Base-by-base conservation (phyloP, 257 asterid genomes). In the Nicotiana paniculata region DNA sequence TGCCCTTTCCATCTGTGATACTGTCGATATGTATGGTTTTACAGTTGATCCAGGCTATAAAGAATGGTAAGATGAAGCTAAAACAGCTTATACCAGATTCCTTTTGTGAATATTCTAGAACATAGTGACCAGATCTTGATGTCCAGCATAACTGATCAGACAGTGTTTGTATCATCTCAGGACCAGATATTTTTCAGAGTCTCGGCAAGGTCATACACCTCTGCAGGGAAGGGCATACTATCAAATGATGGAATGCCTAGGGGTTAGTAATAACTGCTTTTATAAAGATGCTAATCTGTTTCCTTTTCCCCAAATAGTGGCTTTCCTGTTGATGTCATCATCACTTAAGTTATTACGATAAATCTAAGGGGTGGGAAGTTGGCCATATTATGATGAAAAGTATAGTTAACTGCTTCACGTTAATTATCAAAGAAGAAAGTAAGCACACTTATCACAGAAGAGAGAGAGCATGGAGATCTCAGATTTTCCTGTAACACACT, bases 11-110 rank as follows among this genome's bases (percentile, higher is more conserved):
- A 84, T 93, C 17, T 96, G 98, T 82, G 97, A 94, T 68, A 89
- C 93, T 82, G 98, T 94, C 72, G 97, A 96, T 81, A 96, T 96
- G 97, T 96, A 96, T 86, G 99, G 99, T 81, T 96, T 94, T 88
- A 96, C 99, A 77, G 99, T 96, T 39, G 99, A 96, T 89, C 99
- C 98, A 84, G 99, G 98, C 62, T 96, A 96, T 84, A 93, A 92
- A 85, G 99, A 96, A 89, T 91, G 92, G 90, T 89, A 87, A 32
- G 83, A 37, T 37, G 33, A 46, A 75, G 53, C 63, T 81, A 63
- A 54, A 68, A 48, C 53, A 39, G 8, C 54, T 77, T 69, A 58
- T 46, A 26, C 53, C 15, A 30, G 57, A 4, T 83, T 48, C 28
- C 2, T 48, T 74, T 74, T 54, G 6, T 48, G 48, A 74, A 48